Evolutionary conservation across 176 grass and related monocot species (phyloP).

Genomic region (Ensete ventricosum): DNA sequence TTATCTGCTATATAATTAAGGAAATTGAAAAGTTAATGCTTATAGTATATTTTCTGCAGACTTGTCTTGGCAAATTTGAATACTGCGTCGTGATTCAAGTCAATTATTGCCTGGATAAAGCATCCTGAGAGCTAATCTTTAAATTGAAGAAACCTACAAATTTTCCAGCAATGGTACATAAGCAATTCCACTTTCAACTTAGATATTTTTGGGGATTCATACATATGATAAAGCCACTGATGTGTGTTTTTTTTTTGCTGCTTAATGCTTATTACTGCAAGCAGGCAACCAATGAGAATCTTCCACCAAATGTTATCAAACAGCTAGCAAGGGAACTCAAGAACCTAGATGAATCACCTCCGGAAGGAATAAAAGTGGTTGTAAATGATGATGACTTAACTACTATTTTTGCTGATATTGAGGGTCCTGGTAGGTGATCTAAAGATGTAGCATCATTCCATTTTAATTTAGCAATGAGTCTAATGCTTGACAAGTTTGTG

Average conservation of each 20-base stretch:
- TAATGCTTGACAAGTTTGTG: slow-evolving; percentile 10
- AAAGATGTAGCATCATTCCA: neutral
- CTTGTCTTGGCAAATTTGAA: neutral
- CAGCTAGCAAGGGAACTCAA: slow-evolving; percentile 92
- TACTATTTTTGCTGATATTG: slow-evolving; percentile 92
- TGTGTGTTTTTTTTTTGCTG: neutral
- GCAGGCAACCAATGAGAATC: slow-evolving; percentile 90
- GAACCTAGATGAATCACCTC: slow-evolving; percentile 82
- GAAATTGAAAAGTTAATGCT: neutral
- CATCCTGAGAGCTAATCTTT: neutral
- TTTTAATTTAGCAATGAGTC: neutral
- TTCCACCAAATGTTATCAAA: slow-evolving; percentile 85
- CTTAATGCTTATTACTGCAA: neutral
- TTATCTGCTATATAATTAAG: neutral
- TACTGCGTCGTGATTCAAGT: neutral
- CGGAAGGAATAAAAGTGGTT: slow-evolving; percentile 87
- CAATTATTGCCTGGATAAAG: neutral
- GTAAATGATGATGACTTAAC: slow-evolving; percentile 93
- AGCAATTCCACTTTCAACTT: neutral
- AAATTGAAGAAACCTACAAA: neutral
- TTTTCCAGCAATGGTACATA: neutral
- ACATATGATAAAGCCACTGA: too few relatives aligned
- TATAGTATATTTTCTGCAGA: neutral
- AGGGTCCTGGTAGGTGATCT: slow-evolving; percentile 55
- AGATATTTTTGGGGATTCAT: neutral